Evolutionary conservation across 108 stramenopile species (phyloP), one percentile per base, ranked within the genome.

Genomic region (Nitzschia sp.): DNA sequence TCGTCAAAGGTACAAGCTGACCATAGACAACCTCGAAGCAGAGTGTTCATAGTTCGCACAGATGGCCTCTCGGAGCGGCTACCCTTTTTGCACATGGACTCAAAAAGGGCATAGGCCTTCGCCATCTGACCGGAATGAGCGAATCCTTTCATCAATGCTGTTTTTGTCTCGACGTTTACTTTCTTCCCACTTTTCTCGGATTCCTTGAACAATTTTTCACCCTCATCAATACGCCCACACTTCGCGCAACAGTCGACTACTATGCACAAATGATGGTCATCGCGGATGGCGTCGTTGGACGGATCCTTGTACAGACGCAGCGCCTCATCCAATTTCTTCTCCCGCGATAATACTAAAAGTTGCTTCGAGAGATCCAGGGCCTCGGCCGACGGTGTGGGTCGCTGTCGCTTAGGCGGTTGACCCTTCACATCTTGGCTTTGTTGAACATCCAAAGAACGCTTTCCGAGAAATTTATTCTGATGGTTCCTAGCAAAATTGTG

Each of bases 21-120:
- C 94, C 94, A 95, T 8, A 95, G 74, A 68, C 90, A 92, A 28
- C 94, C 94, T 54, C 94, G 58, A 32, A 92, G 57, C 24, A 95
- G 46, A 48, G 94, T 95, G 63, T 95, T 95, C 25, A 95, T 60
- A 26, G 91, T 92, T 47, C 94, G 63, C 8, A 90, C 87, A 73
- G 92, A 92, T 18, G 91, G 89, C 19, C 74, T 32, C 35, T 76
- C 57, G 21, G 49, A 9, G 11, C 49, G 4, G 5, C 19, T 23
- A 15, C 35, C 29, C 54, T 71, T 64, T 32, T 24, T 9, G 54
- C 82, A 83, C 85, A 90, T 86, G 33, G 76, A 53, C 18, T 47
- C 13, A 71, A 87, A 95, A 47, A 92, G 46, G 3, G 72, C 68
- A 38, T 78, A 75, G 8, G 89, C 94, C 74, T 89, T 84, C 15